Evolutionary conservation across 2,329 filamentous ascomycete genomes (phyloP).

Genomic region (Zymoseptoria crescenta): DNA sequence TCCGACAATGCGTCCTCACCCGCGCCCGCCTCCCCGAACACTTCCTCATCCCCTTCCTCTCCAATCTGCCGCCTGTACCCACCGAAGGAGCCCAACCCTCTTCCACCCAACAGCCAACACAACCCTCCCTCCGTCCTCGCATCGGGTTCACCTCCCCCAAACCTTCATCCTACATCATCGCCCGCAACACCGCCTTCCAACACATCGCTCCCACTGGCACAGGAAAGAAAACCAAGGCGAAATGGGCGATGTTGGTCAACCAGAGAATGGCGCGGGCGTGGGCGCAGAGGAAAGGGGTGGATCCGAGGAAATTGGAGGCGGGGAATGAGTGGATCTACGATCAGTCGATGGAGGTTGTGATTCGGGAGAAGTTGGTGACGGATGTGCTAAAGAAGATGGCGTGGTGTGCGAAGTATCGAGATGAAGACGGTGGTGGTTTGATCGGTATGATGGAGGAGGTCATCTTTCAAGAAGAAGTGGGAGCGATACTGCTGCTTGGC

Average conservation of each 20-base stretch:
- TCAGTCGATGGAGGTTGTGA: constrained; percentile 48
- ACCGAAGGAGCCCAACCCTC: background rate
- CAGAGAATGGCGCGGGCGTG: constrained; percentile 1
- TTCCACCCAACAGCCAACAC: background rate
- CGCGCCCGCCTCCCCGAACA: constrained; percentile 46
- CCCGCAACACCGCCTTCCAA: constrained; percentile 14
- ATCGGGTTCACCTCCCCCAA: constrained; percentile 3
- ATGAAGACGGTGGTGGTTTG: background rate
- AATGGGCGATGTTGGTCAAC: constrained; percentile 5
- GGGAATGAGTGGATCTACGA: constrained; percentile 24
- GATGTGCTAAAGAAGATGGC: constrained; percentile 42
- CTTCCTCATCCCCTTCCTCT: constrained; percentile 56
- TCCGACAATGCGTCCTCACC: constrained; percentile 51
- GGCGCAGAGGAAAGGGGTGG: constrained; percentile 1
- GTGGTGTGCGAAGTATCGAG: constrained; percentile 22
- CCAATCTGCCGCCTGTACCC: constrained; percentile 49
- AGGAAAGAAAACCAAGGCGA: background rate
- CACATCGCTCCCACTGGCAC: constrained; percentile 3
- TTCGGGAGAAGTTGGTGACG: constrained; percentile 46
- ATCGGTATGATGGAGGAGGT: background rate
- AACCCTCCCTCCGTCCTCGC: constrained; percentile 51
- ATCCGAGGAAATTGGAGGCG: background rate
- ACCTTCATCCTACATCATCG: constrained; percentile 16
- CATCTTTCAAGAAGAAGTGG: background rate
- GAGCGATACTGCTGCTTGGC: background rate